Evolutionary conservation across 257 asterid species (phyloP), one percentile per base, ranked within the genome.

Genomic region (Nicotiana noctiflora): DNA sequence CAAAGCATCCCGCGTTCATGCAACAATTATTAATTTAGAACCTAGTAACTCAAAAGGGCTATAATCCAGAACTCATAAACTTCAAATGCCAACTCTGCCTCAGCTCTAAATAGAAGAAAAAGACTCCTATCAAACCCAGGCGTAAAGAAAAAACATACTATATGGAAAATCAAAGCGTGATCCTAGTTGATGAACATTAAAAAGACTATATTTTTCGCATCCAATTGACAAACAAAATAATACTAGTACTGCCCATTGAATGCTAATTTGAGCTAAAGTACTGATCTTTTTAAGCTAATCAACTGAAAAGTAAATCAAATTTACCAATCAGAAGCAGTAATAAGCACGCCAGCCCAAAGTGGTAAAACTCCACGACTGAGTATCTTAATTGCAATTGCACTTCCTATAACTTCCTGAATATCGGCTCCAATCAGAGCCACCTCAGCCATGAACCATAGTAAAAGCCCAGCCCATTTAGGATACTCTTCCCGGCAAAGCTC

Each of bases 321-420:
- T 57, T 94, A 94, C 98, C 98, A 93, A 86, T 94, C 98, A 59
- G 93, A 89, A 18, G 98, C 98, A 72, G 98, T 94, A 77, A 94
- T 92, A 10, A 94, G 82, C 53, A 94, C 98, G 17, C 98, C 98
- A 82, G 86, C 98, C 98, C 98, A 93, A 18, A 93, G 83, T 5
- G 98, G 98, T 14, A 94, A 77, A 75, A 86, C 68, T 12, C 98
- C 98, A 10, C 88, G 89, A 86, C 97, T 94, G 77, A 94, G 87
- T 86, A 94, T 94, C 89, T 92, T 89, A 60, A 94, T 92, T 29
- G 98, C 98, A 82, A 94, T 94, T 14, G 98, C 98, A 86, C 98
- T 94, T 15, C 98, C 98, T 49, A 94, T 94, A 34, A 94, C 98
- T 89, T 94, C 98, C 85, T 94, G 98, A 85, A 94, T 94, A 88